These are phyloP conservation scores for Leishmania arabica DNA, from an alignment of 208 protist species.

Conservation along the genomic window DNA sequence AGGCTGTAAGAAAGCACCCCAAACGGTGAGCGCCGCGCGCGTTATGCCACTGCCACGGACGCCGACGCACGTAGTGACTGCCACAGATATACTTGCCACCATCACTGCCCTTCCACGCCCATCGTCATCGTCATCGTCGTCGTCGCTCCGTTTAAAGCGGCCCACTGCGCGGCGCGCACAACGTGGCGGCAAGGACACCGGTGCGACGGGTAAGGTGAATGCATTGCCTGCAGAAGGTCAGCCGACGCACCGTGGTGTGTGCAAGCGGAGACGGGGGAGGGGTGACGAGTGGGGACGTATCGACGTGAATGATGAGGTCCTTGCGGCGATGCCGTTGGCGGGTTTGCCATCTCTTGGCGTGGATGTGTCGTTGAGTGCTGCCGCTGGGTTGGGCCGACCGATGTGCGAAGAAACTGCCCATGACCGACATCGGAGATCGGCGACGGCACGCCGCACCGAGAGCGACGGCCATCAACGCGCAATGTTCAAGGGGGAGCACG, in stretches of 20 bases:
- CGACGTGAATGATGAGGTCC: too few species aligned
- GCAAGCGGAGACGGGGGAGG: not conserved
- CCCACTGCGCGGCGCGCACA: not conserved
- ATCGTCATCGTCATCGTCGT: not conserved
- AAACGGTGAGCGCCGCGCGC: not conserved
- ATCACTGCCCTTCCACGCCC: constrained; percentile 21
- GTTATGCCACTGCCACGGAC: not conserved
- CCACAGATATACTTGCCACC: constrained; percentile 32
- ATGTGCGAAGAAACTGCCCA: not conserved
- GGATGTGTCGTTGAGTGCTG: constrained; percentile 11
- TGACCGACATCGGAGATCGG: not conserved
- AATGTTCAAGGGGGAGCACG: not conserved
- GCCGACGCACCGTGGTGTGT: not conserved
- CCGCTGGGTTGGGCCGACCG: not conserved
- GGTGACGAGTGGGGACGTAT: not conserved
- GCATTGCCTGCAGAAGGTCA: not conserved
- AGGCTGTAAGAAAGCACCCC: not conserved
- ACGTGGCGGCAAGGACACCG: not conserved
- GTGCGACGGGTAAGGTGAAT: not conserved
- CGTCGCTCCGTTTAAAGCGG: not conserved
- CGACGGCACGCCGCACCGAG: not conserved
- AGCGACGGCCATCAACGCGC: not conserved
- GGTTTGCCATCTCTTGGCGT: constrained; percentile 26
- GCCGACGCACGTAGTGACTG: constrained; percentile 1
- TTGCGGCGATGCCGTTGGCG: not conserved